phyloP scores from a whole-genome alignment of 106 monocot genomes.

The Dendrobium huoshanense region DNA sequence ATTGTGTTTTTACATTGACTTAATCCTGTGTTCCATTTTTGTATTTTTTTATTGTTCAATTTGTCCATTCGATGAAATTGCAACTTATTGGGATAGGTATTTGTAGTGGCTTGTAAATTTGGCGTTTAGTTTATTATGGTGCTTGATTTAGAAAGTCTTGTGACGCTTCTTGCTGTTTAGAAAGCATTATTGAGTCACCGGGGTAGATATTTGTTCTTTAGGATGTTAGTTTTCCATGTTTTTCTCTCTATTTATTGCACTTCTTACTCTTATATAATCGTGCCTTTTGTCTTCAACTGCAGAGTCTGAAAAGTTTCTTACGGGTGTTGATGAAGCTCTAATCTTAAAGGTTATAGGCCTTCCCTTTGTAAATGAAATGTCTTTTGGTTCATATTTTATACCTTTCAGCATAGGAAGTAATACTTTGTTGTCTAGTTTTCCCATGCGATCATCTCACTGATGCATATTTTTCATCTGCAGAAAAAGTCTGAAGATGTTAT shows the following conservation, averaged over 20 bases:
- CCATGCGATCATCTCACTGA: conserved; percentile 2
- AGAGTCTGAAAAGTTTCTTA: conserved; percentile 16
- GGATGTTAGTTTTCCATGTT: background rate
- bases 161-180: background rate
- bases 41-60: background rate
- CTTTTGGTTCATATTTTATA: background rate
- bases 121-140: background rate
- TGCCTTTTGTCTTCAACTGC: conserved; percentile 4
- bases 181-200: background rate
- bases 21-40: background rate
- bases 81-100: background rate
- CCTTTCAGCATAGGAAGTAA: background rate
- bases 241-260: background rate
- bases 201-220: background rate
- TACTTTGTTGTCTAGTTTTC: background rate
- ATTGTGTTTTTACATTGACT: no score
- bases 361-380: background rate
- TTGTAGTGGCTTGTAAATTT: background rate
- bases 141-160: background rate
- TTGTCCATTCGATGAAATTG: background rate
- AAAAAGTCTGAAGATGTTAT: conserved; percentile 39
- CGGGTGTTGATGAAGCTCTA: conserved; percentile 33
- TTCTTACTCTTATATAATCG: background rate
- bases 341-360: conserved; percentile 24
- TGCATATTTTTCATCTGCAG: conserved; percentile 23